phyloP scores from a whole-genome alignment of 192 early-diverging fungal genomes.

The Coemansia sp. region DNA sequence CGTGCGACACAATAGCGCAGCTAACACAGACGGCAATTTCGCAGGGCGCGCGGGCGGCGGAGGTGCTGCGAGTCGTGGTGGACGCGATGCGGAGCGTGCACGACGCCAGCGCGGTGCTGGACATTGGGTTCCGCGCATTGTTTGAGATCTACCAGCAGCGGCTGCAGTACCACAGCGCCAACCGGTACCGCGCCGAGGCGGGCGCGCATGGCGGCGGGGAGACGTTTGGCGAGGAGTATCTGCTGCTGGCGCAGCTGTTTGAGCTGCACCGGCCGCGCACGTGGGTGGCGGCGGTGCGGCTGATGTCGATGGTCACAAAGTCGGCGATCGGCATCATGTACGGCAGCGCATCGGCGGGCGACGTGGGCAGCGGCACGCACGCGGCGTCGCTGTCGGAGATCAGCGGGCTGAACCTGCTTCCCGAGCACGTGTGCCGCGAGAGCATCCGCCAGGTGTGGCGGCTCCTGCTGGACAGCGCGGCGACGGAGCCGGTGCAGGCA shows the following conservation, averaged over 20 bases:
- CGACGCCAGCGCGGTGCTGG: constrained; percentile 43
- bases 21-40: constrained; percentile 29
- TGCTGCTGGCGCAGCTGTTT: constrained; percentile 38
- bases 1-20: constrained; percentile 20
- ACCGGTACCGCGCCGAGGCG: constrained; percentile 22
- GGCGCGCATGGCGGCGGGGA: not conserved
- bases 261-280: constrained; percentile 47
- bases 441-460: constrained; percentile 46
- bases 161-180: constrained; percentile 43
- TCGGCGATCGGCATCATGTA: constrained; percentile 48
- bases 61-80: constrained; percentile 35
- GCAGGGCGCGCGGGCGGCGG: constrained; percentile 8
- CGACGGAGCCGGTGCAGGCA: constrained; percentile 25
- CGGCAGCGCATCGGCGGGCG: constrained; percentile 26
- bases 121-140: constrained; percentile 46
- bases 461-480: constrained; percentile 43
- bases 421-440: constrained; percentile 47
- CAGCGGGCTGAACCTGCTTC: constrained; percentile 37
- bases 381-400: constrained; percentile 45
- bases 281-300: constrained; percentile 45
- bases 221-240: constrained; percentile 49
- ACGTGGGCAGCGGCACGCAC: constrained; percentile 23
- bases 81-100: constrained; percentile 46
- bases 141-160: constrained; percentile 45
- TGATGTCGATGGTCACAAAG: constrained; percentile 48